These are phyloP conservation scores for Astraeus odoratus DNA, from an alignment of 768 basidiomycete genomes.

Conservation along the genomic window DNA sequence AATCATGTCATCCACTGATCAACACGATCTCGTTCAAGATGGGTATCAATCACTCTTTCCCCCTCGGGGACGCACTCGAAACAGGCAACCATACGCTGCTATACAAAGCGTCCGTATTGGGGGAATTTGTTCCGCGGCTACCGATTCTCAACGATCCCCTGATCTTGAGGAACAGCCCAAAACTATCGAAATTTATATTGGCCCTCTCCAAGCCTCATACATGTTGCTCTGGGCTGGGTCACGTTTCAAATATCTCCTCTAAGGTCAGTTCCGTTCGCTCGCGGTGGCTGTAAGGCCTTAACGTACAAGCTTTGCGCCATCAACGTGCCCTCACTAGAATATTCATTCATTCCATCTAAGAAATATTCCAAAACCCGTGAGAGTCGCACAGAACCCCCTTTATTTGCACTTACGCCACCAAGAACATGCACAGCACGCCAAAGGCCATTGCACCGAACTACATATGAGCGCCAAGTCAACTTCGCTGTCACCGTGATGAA, in stretches of 20 bases:
- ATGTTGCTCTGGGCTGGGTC: not conserved
- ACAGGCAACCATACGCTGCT: too few species aligned
- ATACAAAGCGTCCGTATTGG: too few species aligned
- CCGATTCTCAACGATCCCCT: too few species aligned
- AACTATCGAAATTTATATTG: not conserved
- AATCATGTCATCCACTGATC: constrained; percentile 3
- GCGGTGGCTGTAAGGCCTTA: not conserved
- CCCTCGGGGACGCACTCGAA: not conserved
- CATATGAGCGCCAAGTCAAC: constrained; percentile 17
- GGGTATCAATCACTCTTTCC: constrained; percentile 1
- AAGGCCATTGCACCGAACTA: constrained; percentile 91
- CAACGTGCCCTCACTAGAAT: constrained; percentile 6
- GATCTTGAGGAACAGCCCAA: not conserved
- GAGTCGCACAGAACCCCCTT: constrained; percentile 9
- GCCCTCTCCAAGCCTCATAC: not conserved
- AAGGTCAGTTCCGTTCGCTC: not conserved
- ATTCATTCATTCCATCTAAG: constrained; percentile 74
- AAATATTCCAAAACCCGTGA: constrained; percentile 14
- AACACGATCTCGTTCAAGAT: constrained; percentile 5
- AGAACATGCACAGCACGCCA: constrained; percentile 87
- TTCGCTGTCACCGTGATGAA: constrained; percentile 7
- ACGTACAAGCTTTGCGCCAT: constrained; percentile 5
- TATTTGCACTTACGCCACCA: constrained; percentile 69
- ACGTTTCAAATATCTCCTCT: not conserved
- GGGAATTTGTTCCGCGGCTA: too few species aligned